Conservation (phyloP, 2,329 filamentous ascomycete genomes). For the Calycina herbarum region DNA sequence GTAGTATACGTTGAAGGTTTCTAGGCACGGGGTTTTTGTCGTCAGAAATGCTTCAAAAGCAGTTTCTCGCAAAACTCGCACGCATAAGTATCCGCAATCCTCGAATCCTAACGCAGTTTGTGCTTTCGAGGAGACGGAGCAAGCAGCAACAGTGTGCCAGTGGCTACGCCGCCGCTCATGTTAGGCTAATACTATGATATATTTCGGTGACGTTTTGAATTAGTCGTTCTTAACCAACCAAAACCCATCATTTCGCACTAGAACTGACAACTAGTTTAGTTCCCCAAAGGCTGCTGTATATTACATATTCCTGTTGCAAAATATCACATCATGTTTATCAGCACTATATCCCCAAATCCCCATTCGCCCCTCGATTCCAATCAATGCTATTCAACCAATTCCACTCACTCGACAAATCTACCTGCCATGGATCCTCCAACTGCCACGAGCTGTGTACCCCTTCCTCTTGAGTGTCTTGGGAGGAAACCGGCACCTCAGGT, state of each 20-base stretch:
- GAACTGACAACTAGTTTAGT: background rate
- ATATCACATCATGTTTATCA: background rate
- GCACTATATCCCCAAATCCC: background rate
- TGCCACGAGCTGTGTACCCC: too few species aligned
- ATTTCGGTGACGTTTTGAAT: background rate
- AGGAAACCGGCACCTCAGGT: background rate
- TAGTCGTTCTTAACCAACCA: background rate
- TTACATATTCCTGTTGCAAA: background rate
- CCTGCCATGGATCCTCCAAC: background rate
- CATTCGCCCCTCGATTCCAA: slow-evolving; percentile 20
- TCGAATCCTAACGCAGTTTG: background rate
- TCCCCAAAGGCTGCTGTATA: background rate
- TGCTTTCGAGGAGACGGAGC: background rate
- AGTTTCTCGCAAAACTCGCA: background rate
- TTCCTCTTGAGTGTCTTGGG: background rate
- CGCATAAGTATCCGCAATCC: background rate
- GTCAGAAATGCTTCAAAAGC: background rate
- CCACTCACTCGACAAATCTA: slow-evolving; percentile 22
- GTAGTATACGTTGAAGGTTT: background rate
- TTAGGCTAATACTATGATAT: background rate
- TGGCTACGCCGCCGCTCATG: background rate
- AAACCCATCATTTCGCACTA: background rate
- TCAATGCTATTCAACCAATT: slow-evolving; percentile 29
- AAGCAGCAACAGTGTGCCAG: background rate
- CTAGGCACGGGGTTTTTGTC: background rate